Base-by-base conservation (phyloP, 139 green algal genomes). In the Spirogloea muscicola region DNA sequence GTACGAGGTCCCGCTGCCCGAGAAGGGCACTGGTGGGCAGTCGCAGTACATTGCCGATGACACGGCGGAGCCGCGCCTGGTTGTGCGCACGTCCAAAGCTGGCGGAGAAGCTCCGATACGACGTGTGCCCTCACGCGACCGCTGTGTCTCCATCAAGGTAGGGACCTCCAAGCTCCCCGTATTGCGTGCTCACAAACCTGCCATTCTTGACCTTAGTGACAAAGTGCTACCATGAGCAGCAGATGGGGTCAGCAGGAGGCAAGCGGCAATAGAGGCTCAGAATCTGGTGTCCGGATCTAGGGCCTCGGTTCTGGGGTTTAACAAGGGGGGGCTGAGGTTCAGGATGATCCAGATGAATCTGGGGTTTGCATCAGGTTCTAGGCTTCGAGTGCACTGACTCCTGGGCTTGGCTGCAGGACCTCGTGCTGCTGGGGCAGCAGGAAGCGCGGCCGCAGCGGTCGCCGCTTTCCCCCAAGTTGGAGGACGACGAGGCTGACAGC, bases 361-460 rank as follows among this genome's bases (percentile, higher is more conserved):
- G 43, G 43, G 43, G 43, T 31, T 31, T 21, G 46, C 46, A 55
- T 25, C 43, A 51, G 10, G 43, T 13, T 25, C 43, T 10, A 25
- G 43, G 10, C 10, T 51, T 10, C 13, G 43, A 25, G 43, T 51
- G 43, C 43, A 13, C 43, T 51, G 10, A 13, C 13, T 25, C 43
- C 10, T 51, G 55, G 9, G 10, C 10, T 13, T 10, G 13, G 29
- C 6, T 62, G 64, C 65, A 74, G 65, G 65, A 74, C 21, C 52
- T 74, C 2, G 65, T 74, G 43, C 65, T 74, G 41, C 65, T 74
- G 41, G 65, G 48, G 10, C 27, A 74, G 65, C 43, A 74, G 41
- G 41, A 39, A 25, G 43, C 63, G 65, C 3, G 3, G 9, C 18
- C 57, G 33, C 33, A 29, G 33, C 33, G 27, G n/a, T 6, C 9